These are phyloP conservation scores for Nannochloropsis salina DNA, from an alignment of 108 stramenopile genomes.

Conservation along the genomic window DNA sequence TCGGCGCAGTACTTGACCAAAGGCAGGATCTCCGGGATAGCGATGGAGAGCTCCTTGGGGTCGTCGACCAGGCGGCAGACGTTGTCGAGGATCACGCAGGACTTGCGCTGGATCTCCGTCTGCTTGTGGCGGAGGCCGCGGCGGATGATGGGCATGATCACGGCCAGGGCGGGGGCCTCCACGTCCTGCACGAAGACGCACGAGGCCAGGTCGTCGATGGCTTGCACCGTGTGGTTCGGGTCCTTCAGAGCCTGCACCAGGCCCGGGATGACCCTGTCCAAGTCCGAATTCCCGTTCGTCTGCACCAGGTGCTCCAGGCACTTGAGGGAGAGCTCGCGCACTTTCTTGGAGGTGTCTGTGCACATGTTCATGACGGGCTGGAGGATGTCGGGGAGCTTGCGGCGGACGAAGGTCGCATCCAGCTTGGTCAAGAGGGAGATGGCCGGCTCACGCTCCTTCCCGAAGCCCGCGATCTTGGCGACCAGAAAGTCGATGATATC, in stretches of 20 bases:
- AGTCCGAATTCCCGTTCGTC: constrained; percentile 13
- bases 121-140: constrained; percentile 81
- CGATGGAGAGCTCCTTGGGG: constrained; percentile 85
- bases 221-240: background rate
- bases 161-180: constrained; percentile 85
- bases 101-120: constrained; percentile 80
- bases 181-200: constrained; percentile 50
- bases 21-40: constrained; percentile 81
- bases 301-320: constrained; percentile 12
- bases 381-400: constrained; percentile 3
- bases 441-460: constrained; percentile 5
- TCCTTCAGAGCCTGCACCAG: background rate
- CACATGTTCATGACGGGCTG: constrained; percentile 11
- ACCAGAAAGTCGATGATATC: constrained; percentile 7
- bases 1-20: constrained; percentile 75
- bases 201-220: background rate
- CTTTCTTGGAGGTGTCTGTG: constrained; percentile 4
- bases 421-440: constrained; percentile 1
- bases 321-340: constrained; percentile 3
- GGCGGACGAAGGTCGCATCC: background rate
- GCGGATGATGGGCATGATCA: constrained; percentile 86
- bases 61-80: constrained; percentile 88
- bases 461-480: background rate
- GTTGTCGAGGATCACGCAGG: constrained; percentile 89
- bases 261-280: background rate